Evolutionary conservation across 2,329 filamentous ascomycete genomes (phyloP).

Genomic region (Penicillium brevicompactum): DNA sequence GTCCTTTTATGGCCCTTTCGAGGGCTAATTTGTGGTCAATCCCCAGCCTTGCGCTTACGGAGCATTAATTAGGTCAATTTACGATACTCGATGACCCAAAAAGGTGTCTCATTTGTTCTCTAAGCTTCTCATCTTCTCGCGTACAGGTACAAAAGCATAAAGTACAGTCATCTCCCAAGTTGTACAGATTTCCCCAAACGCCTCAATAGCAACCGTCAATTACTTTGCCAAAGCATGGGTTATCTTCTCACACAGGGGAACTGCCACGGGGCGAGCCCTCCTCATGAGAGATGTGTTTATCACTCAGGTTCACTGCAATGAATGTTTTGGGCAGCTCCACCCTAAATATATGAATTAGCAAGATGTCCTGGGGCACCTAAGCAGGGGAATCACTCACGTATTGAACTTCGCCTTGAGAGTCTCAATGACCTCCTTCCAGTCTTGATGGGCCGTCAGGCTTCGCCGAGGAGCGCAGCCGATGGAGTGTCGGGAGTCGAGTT

Average conservation of each 20-base stretch:
- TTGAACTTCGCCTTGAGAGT: conserved; percentile 93
- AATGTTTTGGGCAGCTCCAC: conserved; percentile 56
- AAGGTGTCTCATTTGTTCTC: background rate
- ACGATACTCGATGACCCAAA: background rate
- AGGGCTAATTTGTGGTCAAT: too few species aligned
- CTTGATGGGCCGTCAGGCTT: conserved; percentile 84
- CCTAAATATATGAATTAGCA: conserved; percentile 25
- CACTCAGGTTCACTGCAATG: conserved; percentile 54
- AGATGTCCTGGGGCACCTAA: background rate
- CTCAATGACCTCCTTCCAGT: conserved; percentile 98
- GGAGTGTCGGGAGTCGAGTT: conserved; percentile 93
- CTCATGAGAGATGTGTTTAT: conserved; percentile 44
- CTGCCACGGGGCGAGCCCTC: background rate
- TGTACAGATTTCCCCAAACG: background rate
- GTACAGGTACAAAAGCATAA: background rate
- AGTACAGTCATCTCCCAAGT: background rate
- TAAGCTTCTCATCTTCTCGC: background rate
- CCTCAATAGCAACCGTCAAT: background rate
- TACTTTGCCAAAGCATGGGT: too few species aligned
- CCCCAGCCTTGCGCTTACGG: too few species aligned
- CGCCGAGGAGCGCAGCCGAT: conserved; percentile 91
- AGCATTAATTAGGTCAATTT: background rate
- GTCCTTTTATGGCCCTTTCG: too few species aligned
- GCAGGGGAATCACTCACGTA: conserved; percentile 62
- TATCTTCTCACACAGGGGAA: background rate